Evolutionary conservation across 179 eudicot genomes (phyloP).

Genomic region (Kewa caespitosa): DNA sequence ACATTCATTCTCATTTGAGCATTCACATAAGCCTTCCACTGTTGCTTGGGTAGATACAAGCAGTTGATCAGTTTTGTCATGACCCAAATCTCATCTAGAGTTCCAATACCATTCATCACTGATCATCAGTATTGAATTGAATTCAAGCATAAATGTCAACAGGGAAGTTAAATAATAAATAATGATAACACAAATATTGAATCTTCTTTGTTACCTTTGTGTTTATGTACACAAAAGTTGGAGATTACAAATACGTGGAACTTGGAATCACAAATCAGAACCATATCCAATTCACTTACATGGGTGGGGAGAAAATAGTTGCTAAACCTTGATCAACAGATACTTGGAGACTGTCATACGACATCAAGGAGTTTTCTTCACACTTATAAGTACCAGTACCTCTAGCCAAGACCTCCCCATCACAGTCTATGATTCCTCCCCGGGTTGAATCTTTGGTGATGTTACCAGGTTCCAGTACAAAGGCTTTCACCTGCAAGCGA

Average conservation of each 20-base stretch:
- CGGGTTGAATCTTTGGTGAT: constrained; percentile 49
- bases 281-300: constrained; percentile 5
- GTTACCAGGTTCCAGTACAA: constrained; percentile 77
- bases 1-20: too few species aligned
- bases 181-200: neutral
- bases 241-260: neutral
- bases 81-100: neutral
- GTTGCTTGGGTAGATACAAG: too few species aligned
- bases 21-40: too few species aligned
- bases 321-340: constrained; percentile 80
- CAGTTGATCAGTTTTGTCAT: too few species aligned
- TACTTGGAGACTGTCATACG: constrained; percentile 58
- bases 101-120: too few species aligned
- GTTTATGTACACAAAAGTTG: neutral
- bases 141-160: too few species aligned
- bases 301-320: constrained; percentile 64
- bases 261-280: neutral
- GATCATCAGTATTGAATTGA: too few species aligned
- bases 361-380: constrained; percentile 56
- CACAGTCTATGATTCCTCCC: constrained; percentile 86
- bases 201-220: neutral
- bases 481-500: constrained; percentile 65
- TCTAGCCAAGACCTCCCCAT: constrained; percentile 93
- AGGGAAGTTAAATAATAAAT: neutral
- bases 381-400: constrained; percentile 71